Percentiles rank a stretch among this genome's conserved stretches.
Conservation (phyloP, 2,329 filamentous ascomycete genomes). For the Epichloe hybrida region DNA sequence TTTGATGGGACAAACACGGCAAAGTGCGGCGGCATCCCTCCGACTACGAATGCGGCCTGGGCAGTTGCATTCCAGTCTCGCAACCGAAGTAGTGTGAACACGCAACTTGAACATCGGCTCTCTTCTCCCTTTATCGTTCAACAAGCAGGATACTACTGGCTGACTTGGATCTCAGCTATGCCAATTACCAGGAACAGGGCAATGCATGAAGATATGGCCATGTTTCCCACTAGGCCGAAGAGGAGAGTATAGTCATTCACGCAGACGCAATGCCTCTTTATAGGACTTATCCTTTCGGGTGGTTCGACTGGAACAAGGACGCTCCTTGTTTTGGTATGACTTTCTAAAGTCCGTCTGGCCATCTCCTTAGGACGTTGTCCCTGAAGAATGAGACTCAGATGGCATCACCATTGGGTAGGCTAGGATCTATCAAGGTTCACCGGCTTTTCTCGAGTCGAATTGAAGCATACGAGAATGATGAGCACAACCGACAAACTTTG, state of each 20-base stretch:
- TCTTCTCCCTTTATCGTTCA: not conserved
- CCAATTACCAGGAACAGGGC: not conserved
- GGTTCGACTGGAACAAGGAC: not conserved
- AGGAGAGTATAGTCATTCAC: not conserved
- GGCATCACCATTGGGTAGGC: not conserved
- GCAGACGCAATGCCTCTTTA: not conserved
- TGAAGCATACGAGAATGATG: not conserved
- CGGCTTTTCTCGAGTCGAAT: not conserved
- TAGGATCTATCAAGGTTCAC: not conserved
- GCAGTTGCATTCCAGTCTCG: not conserved
- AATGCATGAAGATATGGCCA: not conserved
- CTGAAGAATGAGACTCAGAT: no score
- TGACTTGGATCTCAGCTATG: not conserved
- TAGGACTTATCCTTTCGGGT: no score
- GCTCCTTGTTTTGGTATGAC: not conserved
- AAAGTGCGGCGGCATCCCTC: not conserved
- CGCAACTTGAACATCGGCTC: not conserved
- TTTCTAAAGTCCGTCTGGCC: not conserved
- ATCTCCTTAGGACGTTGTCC: not conserved
- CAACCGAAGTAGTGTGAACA: not conserved
- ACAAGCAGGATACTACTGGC: not conserved
- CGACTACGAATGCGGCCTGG: not conserved
- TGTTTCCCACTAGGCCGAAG: not conserved
- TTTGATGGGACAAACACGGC: not conserved
- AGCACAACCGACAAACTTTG: not conserved